These are phyloP conservation scores for Strobilomyces dryophilus DNA, from an alignment of 768 basidiomycete genomes.

Conservation along the genomic window DNA sequence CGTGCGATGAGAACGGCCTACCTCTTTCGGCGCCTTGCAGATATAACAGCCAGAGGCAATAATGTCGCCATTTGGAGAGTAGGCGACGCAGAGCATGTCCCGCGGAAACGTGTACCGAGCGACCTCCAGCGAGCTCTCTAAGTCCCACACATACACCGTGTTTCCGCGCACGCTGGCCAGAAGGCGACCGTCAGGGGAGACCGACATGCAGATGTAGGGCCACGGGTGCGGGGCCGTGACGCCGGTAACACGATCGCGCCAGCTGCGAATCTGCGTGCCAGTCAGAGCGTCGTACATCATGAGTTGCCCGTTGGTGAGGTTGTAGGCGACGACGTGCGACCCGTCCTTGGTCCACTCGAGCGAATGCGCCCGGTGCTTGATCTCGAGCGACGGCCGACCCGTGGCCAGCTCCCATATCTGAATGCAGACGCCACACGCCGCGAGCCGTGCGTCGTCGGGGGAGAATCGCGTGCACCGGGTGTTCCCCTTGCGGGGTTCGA, in stretches of 20 bases:
- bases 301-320: constrained; percentile 23
- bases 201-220: constrained; percentile 23
- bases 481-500: constrained; percentile 22
- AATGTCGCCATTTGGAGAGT: constrained; percentile 19
- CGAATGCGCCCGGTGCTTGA: constrained; percentile 25
- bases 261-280: constrained; percentile 18
- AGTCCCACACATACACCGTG: constrained; percentile 15
- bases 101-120: constrained; percentile 20
- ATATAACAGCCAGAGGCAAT: constrained; percentile 16
- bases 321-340: constrained; percentile 14
- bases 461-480: constrained; percentile 25
- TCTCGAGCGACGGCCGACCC: constrained; percentile 19
- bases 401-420: constrained; percentile 21
- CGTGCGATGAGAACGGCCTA: neutral
- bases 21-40: constrained; percentile 13
- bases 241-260: constrained; percentile 11
- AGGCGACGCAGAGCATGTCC: constrained; percentile 22
- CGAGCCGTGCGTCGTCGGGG: constrained; percentile 20
- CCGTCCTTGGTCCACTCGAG: constrained; percentile 25
- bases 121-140: constrained; percentile 14
- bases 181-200: constrained; percentile 16
- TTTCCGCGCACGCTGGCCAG: constrained; percentile 20
- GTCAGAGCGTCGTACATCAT: constrained; percentile 20
- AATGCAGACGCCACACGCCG: constrained; percentile 22
- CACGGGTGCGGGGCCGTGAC: constrained; percentile 10